Evolutionary conservation across 805 yeast species (phyloP).

Genomic region (Pichia insulana): DNA sequence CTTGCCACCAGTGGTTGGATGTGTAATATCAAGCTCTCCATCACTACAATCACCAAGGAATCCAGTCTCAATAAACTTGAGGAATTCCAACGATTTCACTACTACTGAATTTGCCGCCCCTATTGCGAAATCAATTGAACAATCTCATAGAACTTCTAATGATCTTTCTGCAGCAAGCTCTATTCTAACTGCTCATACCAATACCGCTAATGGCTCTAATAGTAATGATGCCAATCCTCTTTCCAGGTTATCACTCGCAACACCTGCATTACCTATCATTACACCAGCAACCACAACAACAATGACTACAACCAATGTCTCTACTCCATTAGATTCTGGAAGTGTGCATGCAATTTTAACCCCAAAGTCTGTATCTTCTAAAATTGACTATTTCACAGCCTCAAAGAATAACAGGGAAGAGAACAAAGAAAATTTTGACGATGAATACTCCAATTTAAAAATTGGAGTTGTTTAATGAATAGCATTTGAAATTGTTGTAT

Average conservation of each 20-base stretch:
- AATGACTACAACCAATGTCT: constrained; percentile 11
- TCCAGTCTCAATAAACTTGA: constrained; percentile 3
- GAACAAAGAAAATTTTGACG: constrained; percentile 3
- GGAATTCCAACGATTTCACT: constrained; percentile 1
- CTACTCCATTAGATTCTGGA: constrained; percentile 1
- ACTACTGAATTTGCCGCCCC: not conserved
- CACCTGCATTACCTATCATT: constrained; percentile 29
- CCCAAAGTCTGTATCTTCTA: not conserved
- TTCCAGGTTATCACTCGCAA: constrained; percentile 22
- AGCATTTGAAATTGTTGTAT: no score
- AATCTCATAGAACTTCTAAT: constrained; percentile 14
- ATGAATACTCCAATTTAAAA: constrained; percentile 9
- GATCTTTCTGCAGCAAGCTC: constrained; percentile 9
- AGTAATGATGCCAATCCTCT: constrained; percentile 20
- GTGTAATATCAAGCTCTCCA: constrained; percentile 2
- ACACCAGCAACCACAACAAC: constrained; percentile 30
- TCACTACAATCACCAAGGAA: constrained; percentile 2
- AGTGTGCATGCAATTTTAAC: not conserved
- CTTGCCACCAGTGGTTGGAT: not conserved
- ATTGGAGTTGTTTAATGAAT: constrained; percentile 8
- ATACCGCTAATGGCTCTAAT: constrained; percentile 1
- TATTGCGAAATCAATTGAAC: constrained; percentile 4
- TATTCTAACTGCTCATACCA: constrained; percentile 2
- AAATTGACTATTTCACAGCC: constrained; percentile 1
- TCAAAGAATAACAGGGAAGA: not conserved